Conservation (phyloP, 768 basidiomycete species). For the Mycena crocata region DNA sequence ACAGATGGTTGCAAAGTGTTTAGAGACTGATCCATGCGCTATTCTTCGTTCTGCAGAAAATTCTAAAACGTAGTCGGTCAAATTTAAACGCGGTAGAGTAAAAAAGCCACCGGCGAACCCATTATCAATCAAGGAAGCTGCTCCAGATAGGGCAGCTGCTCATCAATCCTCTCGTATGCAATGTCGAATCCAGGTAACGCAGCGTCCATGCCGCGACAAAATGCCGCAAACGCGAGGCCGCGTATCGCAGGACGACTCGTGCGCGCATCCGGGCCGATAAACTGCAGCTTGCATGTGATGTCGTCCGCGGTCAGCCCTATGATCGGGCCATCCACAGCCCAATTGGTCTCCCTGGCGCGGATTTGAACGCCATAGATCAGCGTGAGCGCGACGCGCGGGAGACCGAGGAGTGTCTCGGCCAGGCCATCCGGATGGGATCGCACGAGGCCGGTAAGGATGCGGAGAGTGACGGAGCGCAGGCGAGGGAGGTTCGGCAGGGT, state of each 20-base stretch:
- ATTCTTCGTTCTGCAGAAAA: too few species aligned
- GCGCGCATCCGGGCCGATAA: not conserved
- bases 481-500: slow-evolving; percentile 16
- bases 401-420: slow-evolving; percentile 2
- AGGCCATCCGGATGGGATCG: slow-evolving; percentile 15
- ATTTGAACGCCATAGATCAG: slow-evolving; percentile 6
- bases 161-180: not conserved
- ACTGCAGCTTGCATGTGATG: slow-evolving; percentile 5
- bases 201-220: not conserved
- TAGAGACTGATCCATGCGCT: too few species aligned
- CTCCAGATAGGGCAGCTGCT: not conserved
- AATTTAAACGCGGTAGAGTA: too few species aligned
- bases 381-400: slow-evolving; percentile 14
- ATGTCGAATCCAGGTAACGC: not conserved
- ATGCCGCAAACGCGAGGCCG: not conserved
- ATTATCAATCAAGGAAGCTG: too few species aligned
- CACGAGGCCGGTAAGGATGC: slow-evolving; percentile 3
- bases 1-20: too few species aligned
- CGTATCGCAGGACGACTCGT: not conserved
- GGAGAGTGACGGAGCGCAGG: slow-evolving; percentile 13
- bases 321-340: slow-evolving; percentile 5
- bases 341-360: slow-evolving; percentile 4
- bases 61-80: too few species aligned
- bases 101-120: too few species aligned
- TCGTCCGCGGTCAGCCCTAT: not conserved